Base-by-base conservation (phyloP, 345 rosid species). In the Raphanus sativus region DNA sequence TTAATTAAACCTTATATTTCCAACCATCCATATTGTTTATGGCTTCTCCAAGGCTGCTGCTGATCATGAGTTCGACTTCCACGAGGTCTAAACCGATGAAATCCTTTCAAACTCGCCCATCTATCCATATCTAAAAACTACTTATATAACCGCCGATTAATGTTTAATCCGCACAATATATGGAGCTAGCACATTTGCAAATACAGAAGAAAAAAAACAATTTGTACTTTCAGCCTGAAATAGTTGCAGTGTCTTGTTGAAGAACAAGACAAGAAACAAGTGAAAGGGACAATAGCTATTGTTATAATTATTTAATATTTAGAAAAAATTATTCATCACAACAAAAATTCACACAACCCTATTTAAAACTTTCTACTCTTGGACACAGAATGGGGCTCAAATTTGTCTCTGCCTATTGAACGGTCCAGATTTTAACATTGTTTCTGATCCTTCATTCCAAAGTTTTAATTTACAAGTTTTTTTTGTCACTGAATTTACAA, bases 241-340 rank as follows among this genome's bases (percentile, higher is more conserved):
- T 32, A 78, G 42, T 71, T 71, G 74, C 70, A 73, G 78, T 74
- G 75, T 76, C 26, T 42, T 69, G 67, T 79, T 55, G 77, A 65
- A 65, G 80, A 69, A 63, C 75, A 81, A 63, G 66, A 77, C 86
- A 82, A 86, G 78, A 75, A 89, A 87, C 87, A 79, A 79, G 79
- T 79, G 94, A 86, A 13, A 81, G 84, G 26, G 88, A 85, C 87
- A 62, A 78, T 30, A 68, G 74, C 77, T 69, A 17, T 67, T 78
- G 77, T 81, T 84, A 67, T 83, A 17, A 80, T 81, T 66, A 75
- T 42, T 65, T 67, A 48, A 65, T 71, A 54, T 25, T 50, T 11
- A 6, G 11, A 55, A 29, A 25, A 67, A 42, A 71, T 45, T 12
- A 29, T 55, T 50, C 38, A 60, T 30, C 29, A 71, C 62, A 65